These are phyloP conservation scores for Cladophialophora immunda DNA, from an alignment of 2,329 filamentous ascomycete genomes.

Conservation along the genomic window DNA sequence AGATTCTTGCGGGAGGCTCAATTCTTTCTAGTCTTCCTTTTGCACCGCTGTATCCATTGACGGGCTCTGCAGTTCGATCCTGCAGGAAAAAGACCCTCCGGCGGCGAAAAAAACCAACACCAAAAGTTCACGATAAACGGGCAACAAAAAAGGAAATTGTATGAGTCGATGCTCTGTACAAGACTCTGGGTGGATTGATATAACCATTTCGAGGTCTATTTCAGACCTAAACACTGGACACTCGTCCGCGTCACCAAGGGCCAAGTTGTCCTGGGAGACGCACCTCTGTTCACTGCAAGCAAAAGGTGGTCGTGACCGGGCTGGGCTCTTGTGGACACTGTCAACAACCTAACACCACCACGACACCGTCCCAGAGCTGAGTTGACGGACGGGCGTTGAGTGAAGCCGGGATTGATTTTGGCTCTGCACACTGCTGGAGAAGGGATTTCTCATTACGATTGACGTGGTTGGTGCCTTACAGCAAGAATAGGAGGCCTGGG, in stretches of 20 bases:
- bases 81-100: background rate
- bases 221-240: background rate
- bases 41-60: slow-evolving; percentile 1
- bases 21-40: slow-evolving; percentile 18
- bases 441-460: slow-evolving; percentile 5
- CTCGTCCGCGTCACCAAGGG: background rate
- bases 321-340: background rate
- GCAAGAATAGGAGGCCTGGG: background rate
- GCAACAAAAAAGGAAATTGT: background rate
- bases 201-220: slow-evolving; percentile 7
- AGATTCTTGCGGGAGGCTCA: slow-evolving; percentile 20
- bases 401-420: background rate
- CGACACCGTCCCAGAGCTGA: background rate
- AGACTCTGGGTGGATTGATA: slow-evolving; percentile 3
- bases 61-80: background rate
- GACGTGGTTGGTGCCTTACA: slow-evolving; percentile 5
- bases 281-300: background rate
- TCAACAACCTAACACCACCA: background rate
- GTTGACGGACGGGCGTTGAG: background rate
- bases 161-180: background rate
- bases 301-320: background rate
- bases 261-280: slow-evolving; percentile 4
- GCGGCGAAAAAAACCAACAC: no score
- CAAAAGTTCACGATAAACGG: slow-evolving; percentile 9
- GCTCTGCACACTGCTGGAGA: background rate